Conservation (phyloP, 2,329 filamentous ascomycete species). For the Beauveria varroae region DNA sequence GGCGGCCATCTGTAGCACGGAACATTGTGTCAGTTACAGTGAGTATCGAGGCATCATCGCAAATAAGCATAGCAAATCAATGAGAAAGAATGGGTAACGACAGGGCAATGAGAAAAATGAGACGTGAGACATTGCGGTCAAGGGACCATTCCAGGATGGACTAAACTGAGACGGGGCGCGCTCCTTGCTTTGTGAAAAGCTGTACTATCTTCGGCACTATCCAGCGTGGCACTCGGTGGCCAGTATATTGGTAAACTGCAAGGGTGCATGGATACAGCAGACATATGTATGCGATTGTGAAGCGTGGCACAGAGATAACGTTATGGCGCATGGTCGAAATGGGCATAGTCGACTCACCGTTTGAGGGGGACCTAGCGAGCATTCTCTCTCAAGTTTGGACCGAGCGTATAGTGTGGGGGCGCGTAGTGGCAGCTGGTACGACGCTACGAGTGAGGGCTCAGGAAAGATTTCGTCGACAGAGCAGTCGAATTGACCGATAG, state of each 20-base stretch:
- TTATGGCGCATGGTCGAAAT: not conserved
- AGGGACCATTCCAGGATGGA: constrained; percentile 4
- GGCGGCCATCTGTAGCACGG: not conserved
- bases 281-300: not conserved
- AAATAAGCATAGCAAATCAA: not conserved
- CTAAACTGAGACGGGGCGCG: not conserved
- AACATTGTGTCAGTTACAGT: not conserved
- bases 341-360: not conserved
- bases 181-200: not conserved
- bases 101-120: not conserved
- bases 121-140: constrained; percentile 1
- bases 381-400: not conserved
- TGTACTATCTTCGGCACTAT: not conserved
- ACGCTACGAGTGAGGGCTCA: too few relatives aligned
- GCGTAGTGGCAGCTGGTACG: not conserved
- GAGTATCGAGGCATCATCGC: not conserved
- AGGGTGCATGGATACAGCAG: not conserved
- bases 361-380: too few relatives aligned
- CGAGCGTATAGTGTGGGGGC: not conserved
- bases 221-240: not conserved
- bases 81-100: not conserved
- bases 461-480: not conserved
- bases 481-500: not conserved
- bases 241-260: not conserved
- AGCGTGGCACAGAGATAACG: not conserved